Evolutionary conservation across 208 protist species (phyloP).

Genomic region (Crithidia brevicula): DNA sequence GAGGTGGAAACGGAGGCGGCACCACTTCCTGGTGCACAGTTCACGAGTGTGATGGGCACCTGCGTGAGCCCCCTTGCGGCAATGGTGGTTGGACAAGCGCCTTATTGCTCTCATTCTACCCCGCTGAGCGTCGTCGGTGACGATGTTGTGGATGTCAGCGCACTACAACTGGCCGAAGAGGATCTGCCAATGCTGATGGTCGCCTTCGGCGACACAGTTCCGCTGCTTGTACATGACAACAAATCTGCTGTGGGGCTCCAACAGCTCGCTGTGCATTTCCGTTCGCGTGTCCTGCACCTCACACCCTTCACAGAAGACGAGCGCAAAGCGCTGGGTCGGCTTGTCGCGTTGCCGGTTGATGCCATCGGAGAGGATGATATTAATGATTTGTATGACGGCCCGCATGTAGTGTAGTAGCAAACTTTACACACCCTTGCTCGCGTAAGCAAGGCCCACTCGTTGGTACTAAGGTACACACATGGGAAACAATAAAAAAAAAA

Average conservation of each 20-base stretch:
- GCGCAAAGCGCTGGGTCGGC: constrained; percentile 1
- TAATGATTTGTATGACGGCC: not conserved
- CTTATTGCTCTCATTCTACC: not conserved
- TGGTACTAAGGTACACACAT: no score
- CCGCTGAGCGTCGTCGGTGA: not conserved
- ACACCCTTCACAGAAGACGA: constrained; percentile 18
- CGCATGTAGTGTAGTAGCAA: not conserved
- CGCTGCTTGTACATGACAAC: constrained; percentile 22
- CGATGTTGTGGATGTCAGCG: not conserved
- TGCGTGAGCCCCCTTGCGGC: constrained; percentile 22
- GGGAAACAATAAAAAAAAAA: no score
- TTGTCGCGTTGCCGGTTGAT: constrained; percentile 14
- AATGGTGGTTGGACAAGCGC: constrained; percentile 3
- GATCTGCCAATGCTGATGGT: constrained; percentile 26
- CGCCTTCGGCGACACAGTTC: constrained; percentile 28
- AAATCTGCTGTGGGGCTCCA: constrained; percentile 3
- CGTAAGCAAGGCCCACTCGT: no score
- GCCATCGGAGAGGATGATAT: not conserved
- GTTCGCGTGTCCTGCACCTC: constrained; percentile 9
- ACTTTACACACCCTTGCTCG: not conserved
- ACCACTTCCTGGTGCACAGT: not conserved
- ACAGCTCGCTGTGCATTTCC: constrained; percentile 14
- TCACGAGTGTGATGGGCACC: constrained; percentile 17
- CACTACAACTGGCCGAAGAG: constrained; percentile 10
- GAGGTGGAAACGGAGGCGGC: not conserved